Conservation (phyloP, 345 rosid species). For the Litchi chinensis region DNA sequence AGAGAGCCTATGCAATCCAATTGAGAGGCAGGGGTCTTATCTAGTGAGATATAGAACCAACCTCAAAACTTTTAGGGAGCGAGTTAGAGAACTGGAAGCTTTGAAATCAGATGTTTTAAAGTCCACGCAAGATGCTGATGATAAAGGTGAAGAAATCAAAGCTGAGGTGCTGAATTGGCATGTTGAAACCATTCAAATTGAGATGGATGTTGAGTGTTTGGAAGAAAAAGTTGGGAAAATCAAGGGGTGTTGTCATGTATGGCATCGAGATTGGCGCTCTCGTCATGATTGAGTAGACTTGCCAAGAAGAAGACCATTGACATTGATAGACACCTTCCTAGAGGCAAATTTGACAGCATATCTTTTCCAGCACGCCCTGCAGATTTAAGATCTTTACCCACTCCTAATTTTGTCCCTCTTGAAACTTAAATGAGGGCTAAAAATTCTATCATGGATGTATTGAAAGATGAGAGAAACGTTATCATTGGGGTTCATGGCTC, state of each 20-base stretch:
- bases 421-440: not conserved
- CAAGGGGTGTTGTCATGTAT: not conserved
- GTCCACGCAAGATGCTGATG: not conserved
- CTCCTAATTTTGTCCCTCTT: too few species aligned
- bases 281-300: not conserved
- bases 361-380: too few species aligned
- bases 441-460: not conserved
- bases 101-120: not conserved
- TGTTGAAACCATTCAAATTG: not conserved
- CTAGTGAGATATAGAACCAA: too few species aligned
- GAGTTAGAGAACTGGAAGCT: slow-evolving; percentile 1
- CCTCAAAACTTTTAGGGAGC: not conserved
- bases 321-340: not conserved
- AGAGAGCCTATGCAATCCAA: too few species aligned
- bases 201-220: not conserved
- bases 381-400: too few species aligned
- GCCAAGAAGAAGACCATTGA: not conserved
- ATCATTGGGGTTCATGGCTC: slow-evolving; percentile 2
- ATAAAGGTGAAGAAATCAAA: not conserved
- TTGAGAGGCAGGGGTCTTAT: too few species aligned
- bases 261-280: not conserved
- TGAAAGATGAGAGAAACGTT: not conserved
- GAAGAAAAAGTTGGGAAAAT: not conserved
- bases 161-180: not conserved
- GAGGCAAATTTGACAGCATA: too few species aligned